phyloP scores from a whole-genome alignment of 2,329 filamentous ascomycete genomes.

The Monilinia polystroma region DNA sequence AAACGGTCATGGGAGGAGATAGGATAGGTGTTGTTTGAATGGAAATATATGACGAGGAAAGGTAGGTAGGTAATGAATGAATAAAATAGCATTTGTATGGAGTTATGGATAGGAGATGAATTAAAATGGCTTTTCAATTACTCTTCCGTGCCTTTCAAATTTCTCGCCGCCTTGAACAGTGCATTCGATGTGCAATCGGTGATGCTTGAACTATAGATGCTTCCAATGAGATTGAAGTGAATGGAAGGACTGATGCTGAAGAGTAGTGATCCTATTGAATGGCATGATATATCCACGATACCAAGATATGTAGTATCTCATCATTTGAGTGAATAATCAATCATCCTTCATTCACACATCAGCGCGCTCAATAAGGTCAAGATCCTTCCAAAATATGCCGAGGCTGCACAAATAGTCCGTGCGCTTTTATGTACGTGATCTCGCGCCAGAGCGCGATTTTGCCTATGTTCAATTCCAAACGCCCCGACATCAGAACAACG shows the following conservation, averaged over 20 bases:
- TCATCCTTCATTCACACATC: neutral
- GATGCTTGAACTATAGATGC: neutral
- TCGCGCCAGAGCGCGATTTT: neutral
- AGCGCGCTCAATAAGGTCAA: slow-evolving; percentile 1
- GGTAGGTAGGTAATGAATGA: slow-evolving; percentile 8
- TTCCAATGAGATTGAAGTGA: neutral
- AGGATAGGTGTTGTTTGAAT: neutral
- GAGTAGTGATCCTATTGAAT: neutral
- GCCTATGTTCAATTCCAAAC: neutral
- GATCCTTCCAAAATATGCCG: neutral
- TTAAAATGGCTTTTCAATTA: neutral
- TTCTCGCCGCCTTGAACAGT: neutral
- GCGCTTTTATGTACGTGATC: neutral
- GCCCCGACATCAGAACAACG: neutral
- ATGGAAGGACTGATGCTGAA: neutral
- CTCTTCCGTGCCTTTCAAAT: neutral
- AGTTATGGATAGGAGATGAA: slow-evolving; percentile 16
- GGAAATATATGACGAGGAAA: neutral
- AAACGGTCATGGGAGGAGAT: slow-evolving; percentile 16
- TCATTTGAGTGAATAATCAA: neutral
- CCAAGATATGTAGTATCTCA: too few relatives aligned
- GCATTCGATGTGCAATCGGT: neutral
- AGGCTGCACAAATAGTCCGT: neutral
- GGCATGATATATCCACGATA: too few relatives aligned
- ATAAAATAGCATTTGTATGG: slow-evolving; percentile 7